Base-by-base conservation (phyloP, 257 asterid species). In the Haberlea rhodopensis region DNA sequence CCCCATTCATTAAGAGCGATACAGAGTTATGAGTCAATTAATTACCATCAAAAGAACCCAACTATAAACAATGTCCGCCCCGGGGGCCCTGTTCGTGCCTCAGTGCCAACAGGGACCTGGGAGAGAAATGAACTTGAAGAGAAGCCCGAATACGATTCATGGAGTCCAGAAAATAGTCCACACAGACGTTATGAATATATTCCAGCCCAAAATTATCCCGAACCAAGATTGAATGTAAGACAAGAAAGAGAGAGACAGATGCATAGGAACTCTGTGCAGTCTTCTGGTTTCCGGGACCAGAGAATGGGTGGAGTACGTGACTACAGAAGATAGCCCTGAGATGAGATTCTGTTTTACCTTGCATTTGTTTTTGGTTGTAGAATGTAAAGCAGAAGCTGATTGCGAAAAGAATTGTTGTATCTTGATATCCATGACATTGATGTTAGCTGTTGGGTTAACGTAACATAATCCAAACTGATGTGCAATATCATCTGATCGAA, bases 141-240 rank as follows among this genome's bases (percentile, higher is more conserved):
- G 34, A 73, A 83, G 73, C 70, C 80, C 0, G 85, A 52, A 32
- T 81, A 28, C n/a, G 94, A 85, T 65, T 67, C 92, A 2, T 75
- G 90, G 91, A 84, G 95, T 75, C 97, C 85, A 11, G 87, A 84
- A 15, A 70, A 86, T 67, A 84, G 95, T 70, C 88, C 89, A 0
- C 60, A 71, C 60, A 77, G 96, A 55, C 76, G 67, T 5, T 75
- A 62, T 8, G 83, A 78, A 16, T 66, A 76, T 63, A 20, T 54
- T 40, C 78, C 77, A 0, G 80, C 78, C 60, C 79, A 62, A 68
- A 79, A 76, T 63, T 43, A 62, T 29, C 57, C 67, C 13, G 84
- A 73, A 43, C 69, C 78, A 10, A 65, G 71, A 53, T 62, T 56
- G 71, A 70, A 78, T 63, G 49, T 58, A 20, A 74, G 81, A 43